Percentiles rank a stretch among this genome's conserved stretches.
Evolutionary conservation across 2,329 filamentous ascomycete species (phyloP).

Genomic region (Samsoniella hepiali): DNA sequence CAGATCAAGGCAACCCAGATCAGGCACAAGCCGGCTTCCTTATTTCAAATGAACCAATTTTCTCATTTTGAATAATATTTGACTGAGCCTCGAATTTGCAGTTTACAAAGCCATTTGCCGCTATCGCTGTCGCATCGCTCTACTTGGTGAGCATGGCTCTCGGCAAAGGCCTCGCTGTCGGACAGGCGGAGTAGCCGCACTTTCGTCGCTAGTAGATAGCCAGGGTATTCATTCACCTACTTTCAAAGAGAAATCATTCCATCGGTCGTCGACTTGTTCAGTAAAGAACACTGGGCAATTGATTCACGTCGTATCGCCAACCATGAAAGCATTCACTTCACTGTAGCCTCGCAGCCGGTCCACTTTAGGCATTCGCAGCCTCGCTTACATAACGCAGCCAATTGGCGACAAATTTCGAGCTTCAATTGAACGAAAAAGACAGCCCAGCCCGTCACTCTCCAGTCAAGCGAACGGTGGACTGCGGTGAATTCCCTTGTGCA

Average conservation of each 20-base stretch:
- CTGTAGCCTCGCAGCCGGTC: constrained; percentile 2
- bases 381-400: constrained; percentile 18
- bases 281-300: not conserved
- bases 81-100: not conserved
- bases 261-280: too few relatives aligned
- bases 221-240: not conserved
- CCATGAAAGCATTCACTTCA: not conserved
- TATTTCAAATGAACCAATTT: too few relatives aligned
- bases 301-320: not conserved
- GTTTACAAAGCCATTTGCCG: not conserved
- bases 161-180: not conserved
- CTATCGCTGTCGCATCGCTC: not conserved
- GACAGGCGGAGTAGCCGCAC: not conserved
- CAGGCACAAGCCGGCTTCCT: not conserved
- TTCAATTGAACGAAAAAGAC: not conserved
- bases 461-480: not conserved
- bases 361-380: constrained; percentile 12
- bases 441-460: not conserved
- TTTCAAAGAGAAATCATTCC: not conserved
- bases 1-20: constrained; percentile 6
- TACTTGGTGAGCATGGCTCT: not conserved
- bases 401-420: constrained; percentile 19
- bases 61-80: not conserved
- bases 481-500: not conserved
- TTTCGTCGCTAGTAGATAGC: not conserved